Percentiles rank a stretch among this genome's conserved stretches.
Evolutionary conservation across 345 rosid genomes (phyloP).

Genomic region (Mangifera indica): DNA sequence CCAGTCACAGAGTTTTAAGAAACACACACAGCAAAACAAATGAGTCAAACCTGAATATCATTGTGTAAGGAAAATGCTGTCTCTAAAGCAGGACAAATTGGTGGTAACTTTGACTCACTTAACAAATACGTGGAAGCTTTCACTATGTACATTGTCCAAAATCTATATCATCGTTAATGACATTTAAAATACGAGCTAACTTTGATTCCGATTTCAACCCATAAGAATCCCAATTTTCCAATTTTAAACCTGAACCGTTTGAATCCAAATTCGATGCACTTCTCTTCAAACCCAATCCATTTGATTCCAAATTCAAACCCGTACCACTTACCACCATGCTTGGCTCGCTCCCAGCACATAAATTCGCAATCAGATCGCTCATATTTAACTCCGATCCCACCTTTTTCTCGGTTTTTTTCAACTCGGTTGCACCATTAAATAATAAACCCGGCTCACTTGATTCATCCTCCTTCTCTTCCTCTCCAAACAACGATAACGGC

Average conservation of each 20-base stretch:
- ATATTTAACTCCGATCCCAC: conserved; percentile 24
- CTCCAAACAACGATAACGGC: no score
- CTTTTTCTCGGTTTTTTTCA: conserved; percentile 25
- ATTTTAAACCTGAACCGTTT: no score
- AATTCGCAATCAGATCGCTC: conserved; percentile 43
- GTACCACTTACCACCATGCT: conserved; percentile 21
- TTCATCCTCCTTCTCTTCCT: no score
- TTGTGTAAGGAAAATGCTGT: conserved; percentile 21
- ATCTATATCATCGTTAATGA: not conserved
- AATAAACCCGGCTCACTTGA: no score
- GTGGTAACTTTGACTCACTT: conserved; percentile 26
- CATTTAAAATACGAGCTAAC: not conserved
- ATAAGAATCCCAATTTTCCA: no score
- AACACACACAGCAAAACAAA: conserved; percentile 13
- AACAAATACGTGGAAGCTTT: conserved; percentile 13
- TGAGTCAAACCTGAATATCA: conserved; percentile 22
- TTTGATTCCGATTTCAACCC: no score
- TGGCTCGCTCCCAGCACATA: conserved; percentile 36
- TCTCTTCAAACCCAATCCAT: no score
- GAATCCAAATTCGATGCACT: no score
- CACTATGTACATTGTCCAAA: conserved; percentile 5
- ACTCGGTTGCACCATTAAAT: conserved; percentile 27
- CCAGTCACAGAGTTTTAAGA: no score
- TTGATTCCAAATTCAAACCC: not conserved
- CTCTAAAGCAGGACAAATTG: conserved; percentile 17